Evolutionary conservation across 2,329 filamentous ascomycete species (phyloP), one percentile per base, ranked within the genome.

Genomic region (Colletotrichum lentis): DNA sequence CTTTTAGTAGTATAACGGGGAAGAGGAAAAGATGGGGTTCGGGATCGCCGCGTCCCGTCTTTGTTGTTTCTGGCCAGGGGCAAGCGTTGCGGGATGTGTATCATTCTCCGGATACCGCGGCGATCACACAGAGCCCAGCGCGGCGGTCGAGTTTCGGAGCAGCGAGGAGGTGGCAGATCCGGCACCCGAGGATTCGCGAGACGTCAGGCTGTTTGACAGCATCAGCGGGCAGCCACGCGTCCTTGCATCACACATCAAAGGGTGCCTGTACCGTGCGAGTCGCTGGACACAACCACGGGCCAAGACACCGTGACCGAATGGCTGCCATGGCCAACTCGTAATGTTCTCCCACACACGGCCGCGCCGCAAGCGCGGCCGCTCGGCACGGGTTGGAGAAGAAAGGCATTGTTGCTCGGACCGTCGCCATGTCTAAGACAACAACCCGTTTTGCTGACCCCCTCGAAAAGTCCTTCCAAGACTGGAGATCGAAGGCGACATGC

Each of bases 81-180:
- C 35, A 53, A 46, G 35, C 56, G 66, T 66, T 68, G 62, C 66
- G 55, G 49, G 41, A 55, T 47, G 62, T 65, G 62, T 68, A 46
- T 68, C 66, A 60, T 61, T 65, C 24, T 68, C 56, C 55, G 56
- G 62, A 59, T 61, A 39, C 66, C 66, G 62, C 56, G 66, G 49
- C 50, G 66, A 68, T 68, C 66, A 66, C 37, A 66, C 66, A 61
- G 10, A 68, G 55, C 44, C 62, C 16, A 56, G 43, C 55, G 20
- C 24, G 50, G 37, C 55, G 41, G 31, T 49, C 50, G 39, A 31
- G 27, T 53, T 41, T 52, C 41, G 60, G 46, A 22, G 50, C 31
- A 31, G 41, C 52, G 37, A 64, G 46, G 41, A 44, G 35, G 12
- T 64, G 58, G 16, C 58, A 63, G 59, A 52, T n/a, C 14, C 49